Base-by-base conservation (phyloP, 176 grass and related monocot species). In the Phyllostachys edulis region DNA sequence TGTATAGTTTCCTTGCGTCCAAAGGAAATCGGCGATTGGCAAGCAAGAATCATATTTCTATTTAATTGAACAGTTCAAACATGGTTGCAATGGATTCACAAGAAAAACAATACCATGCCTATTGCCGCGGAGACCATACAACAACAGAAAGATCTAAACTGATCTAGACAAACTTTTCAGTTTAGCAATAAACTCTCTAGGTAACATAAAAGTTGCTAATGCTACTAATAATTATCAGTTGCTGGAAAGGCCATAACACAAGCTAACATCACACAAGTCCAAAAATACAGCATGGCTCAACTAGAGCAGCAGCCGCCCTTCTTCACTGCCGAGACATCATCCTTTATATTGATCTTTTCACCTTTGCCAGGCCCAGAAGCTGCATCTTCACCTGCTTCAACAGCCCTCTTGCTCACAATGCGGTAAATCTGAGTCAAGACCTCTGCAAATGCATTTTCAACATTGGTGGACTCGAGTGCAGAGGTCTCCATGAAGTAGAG, bases 401-500 rank as follows among this genome's bases (percentile, higher is more conserved):
- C 92, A 18, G 88, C 68, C 75, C 89, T 92, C 77, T 92, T 97
- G 66, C 87, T 94, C 41, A 97, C 92, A 11, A 97, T 94, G 54
- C 86, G 90, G 85, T 97, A 94, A 50, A 97, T 97, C 86, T 91
- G 92, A 38, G 83, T 94, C 62, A 97, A 70, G 17, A 97, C 94
- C 61, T 97, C 94, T 5, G 87, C 83, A 69, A 97, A 97, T 37
- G 92, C 94, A 55, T 89, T 94, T 69, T 90, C 94, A 7, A 97
- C 94, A 7, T 97, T 97, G 5, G 90, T 97, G 3, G 94, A 94
- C 77, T 97, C 92, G 0, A 97, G 88, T 4, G 94, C 92, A 38
- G 94, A 97, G 46, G 94, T 97, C 76, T 97, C 92, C 91, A 97
- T 97, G 76, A 97, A 97, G 79, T 97, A 97, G 72, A 97, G 80